phyloP scores from a whole-genome alignment of 306 rosid genomes.

The Sechiopsis laciniata region DNA sequence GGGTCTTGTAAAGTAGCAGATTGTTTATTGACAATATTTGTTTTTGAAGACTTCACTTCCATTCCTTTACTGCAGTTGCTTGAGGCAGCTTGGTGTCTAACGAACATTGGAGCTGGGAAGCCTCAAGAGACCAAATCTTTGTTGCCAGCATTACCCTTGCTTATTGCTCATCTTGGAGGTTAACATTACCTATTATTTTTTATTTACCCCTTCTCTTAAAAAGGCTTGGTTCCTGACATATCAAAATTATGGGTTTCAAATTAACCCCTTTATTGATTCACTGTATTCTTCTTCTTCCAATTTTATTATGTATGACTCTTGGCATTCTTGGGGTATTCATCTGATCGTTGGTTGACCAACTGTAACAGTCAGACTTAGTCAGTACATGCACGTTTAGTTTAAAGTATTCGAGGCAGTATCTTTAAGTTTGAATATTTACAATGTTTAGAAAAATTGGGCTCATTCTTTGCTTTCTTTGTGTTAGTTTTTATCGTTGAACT shows the following conservation, averaged over 20 bases:
- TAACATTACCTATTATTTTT: conserved; percentile 30
- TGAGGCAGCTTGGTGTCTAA: conserved; percentile 99
- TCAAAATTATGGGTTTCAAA: conserved; percentile 1
- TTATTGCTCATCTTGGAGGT: conserved; percentile 98
- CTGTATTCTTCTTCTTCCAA: conserved; percentile 11
- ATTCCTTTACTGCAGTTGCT: conserved; percentile 62
- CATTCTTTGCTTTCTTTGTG: neutral
- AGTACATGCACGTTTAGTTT: neutral
- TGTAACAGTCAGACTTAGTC: neutral
- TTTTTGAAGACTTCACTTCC: conserved; percentile 28
- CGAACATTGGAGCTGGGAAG: conserved; percentile 93
- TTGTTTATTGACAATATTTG: neutral
- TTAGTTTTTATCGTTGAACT: too few species aligned
- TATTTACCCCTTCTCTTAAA: neutral
- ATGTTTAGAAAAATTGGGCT: neutral
- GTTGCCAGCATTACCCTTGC: conserved; percentile 82
- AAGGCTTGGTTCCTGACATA: neutral
- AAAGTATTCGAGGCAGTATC: neutral
- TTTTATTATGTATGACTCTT: neutral
- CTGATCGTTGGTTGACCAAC: neutral
- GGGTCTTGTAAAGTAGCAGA: conserved; percentile 7
- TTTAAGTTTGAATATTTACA: conserved; percentile 7
- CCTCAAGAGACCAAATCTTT: conserved; percentile 87
- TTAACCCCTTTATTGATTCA: neutral
- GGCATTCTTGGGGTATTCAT: neutral